Evolutionary conservation across 2,329 filamentous ascomycete species (phyloP).

Genomic region (Pestalotiopsis sp.): DNA sequence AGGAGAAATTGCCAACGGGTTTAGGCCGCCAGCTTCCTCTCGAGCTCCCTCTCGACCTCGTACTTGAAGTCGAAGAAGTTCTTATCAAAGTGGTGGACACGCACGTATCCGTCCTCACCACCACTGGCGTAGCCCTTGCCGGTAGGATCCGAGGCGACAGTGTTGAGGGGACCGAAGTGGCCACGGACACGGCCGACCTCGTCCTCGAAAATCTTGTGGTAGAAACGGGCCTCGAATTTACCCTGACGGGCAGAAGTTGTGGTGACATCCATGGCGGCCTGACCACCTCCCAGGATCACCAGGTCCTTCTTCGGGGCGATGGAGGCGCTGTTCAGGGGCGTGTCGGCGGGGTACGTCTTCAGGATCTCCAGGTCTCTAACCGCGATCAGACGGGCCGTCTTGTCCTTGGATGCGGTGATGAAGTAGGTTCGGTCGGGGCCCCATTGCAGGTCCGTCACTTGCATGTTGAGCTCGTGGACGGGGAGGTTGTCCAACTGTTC

Average conservation of each 20-base stretch:
- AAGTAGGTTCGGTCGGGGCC: slow-evolving; percentile 93
- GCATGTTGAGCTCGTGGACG: slow-evolving; percentile 81
- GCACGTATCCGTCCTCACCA: slow-evolving; percentile 97
- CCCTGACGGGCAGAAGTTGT: slow-evolving; percentile 91
- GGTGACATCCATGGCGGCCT: slow-evolving; percentile 98
- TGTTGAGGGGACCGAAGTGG: slow-evolving; percentile 97
- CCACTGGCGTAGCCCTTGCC: slow-evolving; percentile 93
- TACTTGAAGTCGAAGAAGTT: slow-evolving; percentile 98
- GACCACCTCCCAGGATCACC: slow-evolving; percentile 95
- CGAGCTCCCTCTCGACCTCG: slow-evolving; percentile 88
- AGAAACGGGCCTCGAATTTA: slow-evolving; percentile 99
- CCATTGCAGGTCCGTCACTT: slow-evolving; percentile 95
- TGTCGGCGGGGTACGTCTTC: slow-evolving; percentile 91
- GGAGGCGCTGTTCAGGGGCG: slow-evolving; percentile 91
- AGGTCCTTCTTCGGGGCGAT: slow-evolving; percentile 97
- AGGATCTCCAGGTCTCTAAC: slow-evolving; percentile 85
- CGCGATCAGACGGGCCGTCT: slow-evolving; percentile 84
- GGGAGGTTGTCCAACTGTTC: slow-evolving; percentile 80
- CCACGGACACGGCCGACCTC: slow-evolving; percentile 96
- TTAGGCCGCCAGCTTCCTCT: slow-evolving; percentile 7
- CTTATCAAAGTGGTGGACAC: slow-evolving; percentile 98
- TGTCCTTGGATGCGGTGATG: slow-evolving; percentile 98
- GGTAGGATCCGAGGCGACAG: slow-evolving; percentile 88
- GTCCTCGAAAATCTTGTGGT: slow-evolving; percentile 99
- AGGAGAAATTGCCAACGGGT: not conserved